A percentile compares a stretch with the other conserved stretches of the same genome.
These are phyloP conservation scores for Geotrichum aggregatum DNA, from an alignment of 1,139 yeast species.

Conservation along the genomic window DNA sequence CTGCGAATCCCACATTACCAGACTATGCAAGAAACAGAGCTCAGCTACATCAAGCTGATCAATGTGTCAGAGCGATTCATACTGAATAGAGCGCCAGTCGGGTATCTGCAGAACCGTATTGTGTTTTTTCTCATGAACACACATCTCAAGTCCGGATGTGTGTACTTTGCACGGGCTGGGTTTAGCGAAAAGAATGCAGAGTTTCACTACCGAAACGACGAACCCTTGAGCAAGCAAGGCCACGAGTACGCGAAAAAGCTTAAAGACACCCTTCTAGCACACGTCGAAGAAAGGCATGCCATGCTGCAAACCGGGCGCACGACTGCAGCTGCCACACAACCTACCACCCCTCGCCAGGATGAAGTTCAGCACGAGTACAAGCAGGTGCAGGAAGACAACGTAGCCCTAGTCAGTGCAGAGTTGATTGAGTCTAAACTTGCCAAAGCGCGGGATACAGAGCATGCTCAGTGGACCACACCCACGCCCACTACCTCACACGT, in stretches of 20 bases:
- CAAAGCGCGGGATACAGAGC: slow-evolving; percentile 19
- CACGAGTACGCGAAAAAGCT: slow-evolving; percentile 41
- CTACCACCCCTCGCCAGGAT: no score
- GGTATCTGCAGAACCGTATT: slow-evolving; percentile 83
- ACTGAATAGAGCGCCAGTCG: slow-evolving; percentile 75
- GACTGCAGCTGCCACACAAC: no score
- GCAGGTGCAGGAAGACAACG: not conserved
- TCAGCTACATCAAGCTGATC: slow-evolving; percentile 73
- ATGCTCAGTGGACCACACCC: slow-evolving; percentile 22
- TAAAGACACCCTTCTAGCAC: slow-evolving; percentile 41
- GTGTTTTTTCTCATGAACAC: slow-evolving; percentile 87
- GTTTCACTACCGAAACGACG: slow-evolving; percentile 38
- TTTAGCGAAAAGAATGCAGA: slow-evolving; percentile 27
- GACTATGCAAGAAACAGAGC: slow-evolving; percentile 47
- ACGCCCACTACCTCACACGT: slow-evolving; percentile 20
- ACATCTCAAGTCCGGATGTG: slow-evolving; percentile 77
- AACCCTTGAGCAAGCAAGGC: slow-evolving; percentile 39
- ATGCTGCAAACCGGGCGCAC: not conserved
- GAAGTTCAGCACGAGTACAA: no score
- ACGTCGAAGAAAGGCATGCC: slow-evolving; percentile 32
- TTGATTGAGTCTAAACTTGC: slow-evolving; percentile 23
- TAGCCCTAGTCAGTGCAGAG: slow-evolving; percentile 8
- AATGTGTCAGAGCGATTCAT: slow-evolving; percentile 88
- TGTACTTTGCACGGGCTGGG: slow-evolving; percentile 71
- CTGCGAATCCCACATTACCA: slow-evolving; percentile 46